These are phyloP conservation scores for Fusarium haematococcum DNA, from an alignment of 2,329 filamentous ascomycete species.

Conservation along the genomic window DNA sequence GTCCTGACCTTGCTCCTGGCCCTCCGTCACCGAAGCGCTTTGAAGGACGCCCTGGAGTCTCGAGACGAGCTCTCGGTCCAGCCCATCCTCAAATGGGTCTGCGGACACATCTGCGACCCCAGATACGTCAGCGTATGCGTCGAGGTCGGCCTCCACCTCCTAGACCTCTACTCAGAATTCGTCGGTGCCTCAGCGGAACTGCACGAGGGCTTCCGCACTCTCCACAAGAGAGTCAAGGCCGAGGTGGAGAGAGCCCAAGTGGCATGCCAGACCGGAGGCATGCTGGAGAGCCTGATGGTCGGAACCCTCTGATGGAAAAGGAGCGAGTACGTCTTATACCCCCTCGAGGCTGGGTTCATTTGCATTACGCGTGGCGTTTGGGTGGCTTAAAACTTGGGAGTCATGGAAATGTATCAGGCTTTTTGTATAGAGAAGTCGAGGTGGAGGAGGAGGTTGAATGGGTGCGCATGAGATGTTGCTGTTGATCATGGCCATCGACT, in stretches of 20 bases:
- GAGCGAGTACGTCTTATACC: constrained; percentile 35
- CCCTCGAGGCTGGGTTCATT: constrained; percentile 38
- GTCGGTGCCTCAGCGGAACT: constrained; percentile 80
- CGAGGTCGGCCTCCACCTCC: constrained; percentile 82
- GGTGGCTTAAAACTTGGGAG: constrained; percentile 42
- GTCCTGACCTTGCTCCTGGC: constrained; percentile 84
- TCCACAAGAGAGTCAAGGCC: constrained; percentile 77
- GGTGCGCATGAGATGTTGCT: not conserved
- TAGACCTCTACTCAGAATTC: constrained; percentile 89
- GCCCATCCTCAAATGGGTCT: constrained; percentile 86
- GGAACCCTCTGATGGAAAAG: constrained; percentile 41
- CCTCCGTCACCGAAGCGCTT: constrained; percentile 86
- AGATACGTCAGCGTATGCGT: constrained; percentile 84
- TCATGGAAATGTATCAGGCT: constrained; percentile 36
- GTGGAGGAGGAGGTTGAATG: not conserved
- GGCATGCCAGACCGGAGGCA: constrained; percentile 84
- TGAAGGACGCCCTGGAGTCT: constrained; percentile 82
- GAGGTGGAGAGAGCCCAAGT: constrained; percentile 88
- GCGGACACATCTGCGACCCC: constrained; percentile 83
- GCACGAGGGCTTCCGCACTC: constrained; percentile 73
- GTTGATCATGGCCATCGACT: not conserved
- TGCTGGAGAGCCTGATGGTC: constrained; percentile 78
- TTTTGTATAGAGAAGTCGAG: constrained; percentile 14
- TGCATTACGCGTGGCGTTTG: constrained; percentile 45
- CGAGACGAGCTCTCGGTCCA: constrained; percentile 85